Conservation (phyloP, 768 basidiomycete genomes). For the Lentinula detonsa region DNA sequence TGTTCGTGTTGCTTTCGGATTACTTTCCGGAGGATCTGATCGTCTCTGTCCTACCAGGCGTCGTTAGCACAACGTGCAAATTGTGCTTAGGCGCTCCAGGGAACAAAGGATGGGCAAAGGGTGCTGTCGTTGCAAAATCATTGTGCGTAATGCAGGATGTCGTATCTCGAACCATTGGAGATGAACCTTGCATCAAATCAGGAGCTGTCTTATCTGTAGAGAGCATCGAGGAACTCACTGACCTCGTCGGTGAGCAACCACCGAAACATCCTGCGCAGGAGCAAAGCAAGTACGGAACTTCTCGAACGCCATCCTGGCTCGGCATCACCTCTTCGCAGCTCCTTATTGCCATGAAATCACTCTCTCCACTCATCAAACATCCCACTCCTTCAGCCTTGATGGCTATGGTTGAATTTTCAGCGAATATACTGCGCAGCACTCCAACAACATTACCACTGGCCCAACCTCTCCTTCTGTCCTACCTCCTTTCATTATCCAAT, state of each 20-base stretch:
- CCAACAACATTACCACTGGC: constrained; percentile 60
- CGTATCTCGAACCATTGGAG: constrained; percentile 56
- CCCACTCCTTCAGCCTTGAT: constrained; percentile 59
- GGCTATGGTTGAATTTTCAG: constrained; percentile 53
- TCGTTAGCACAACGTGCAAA: constrained; percentile 72
- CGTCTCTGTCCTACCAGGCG: constrained; percentile 78
- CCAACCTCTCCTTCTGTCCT: constrained; percentile 62
- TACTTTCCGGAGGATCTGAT: constrained; percentile 48
- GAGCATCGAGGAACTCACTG: constrained; percentile 58
- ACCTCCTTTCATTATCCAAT: constrained; percentile 66
- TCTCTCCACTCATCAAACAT: constrained; percentile 68
- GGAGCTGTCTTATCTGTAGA: constrained; percentile 51
- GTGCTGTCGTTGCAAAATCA: constrained; percentile 55
- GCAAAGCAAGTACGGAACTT: constrained; percentile 30
- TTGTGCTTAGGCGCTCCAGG: constrained; percentile 51
- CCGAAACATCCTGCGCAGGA: constrained; percentile 11
- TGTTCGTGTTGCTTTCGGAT: constrained; percentile 48
- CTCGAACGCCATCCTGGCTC: constrained; percentile 73
- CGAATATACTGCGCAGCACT: constrained; percentile 46
- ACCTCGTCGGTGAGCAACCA: constrained; percentile 18
- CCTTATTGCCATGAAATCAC: constrained; percentile 71
- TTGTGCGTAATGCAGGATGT: constrained; percentile 50
- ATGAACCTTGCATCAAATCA: constrained; percentile 57
- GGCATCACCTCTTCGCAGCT: constrained; percentile 78
- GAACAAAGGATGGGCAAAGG: constrained; percentile 65